A percentile compares a stretch with the other conserved stretches of the same genome.
These are phyloP conservation scores for Apiosordaria backusii DNA, from an alignment of 495 filamentous ascomycete genomes.

Conservation along the genomic window DNA sequence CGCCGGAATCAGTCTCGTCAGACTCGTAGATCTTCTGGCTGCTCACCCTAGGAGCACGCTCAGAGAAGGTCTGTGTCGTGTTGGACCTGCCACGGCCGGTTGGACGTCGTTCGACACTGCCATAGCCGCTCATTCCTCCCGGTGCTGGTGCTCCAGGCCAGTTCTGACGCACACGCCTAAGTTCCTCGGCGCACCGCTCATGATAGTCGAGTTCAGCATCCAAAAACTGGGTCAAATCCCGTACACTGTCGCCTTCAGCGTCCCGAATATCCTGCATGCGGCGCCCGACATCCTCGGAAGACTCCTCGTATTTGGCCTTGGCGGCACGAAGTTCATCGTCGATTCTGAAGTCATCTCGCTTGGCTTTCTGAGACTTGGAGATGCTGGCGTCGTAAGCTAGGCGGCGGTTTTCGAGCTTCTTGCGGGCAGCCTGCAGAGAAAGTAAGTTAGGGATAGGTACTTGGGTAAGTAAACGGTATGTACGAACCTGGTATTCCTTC, in stretches of 20 bases:
- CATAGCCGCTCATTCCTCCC: slow-evolving; percentile 16
- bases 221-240: slow-evolving; percentile 75
- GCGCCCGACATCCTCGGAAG: slow-evolving; percentile 85
- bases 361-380: slow-evolving; percentile 88
- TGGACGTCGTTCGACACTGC: slow-evolving; percentile 29
- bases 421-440: slow-evolving; percentile 64
- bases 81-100: slow-evolving; percentile 43
- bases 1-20: slow-evolving; percentile 33
- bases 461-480: no score
- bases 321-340: slow-evolving; percentile 90
- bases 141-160: slow-evolving; percentile 33
- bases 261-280: slow-evolving; percentile 98
- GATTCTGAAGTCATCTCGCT: slow-evolving; percentile 86
- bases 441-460: slow-evolving; percentile 16
- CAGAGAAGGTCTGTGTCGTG: slow-evolving; percentile 44
- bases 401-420: slow-evolving; percentile 90
- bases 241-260: slow-evolving; percentile 77
- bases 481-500: slow-evolving; percentile 85
- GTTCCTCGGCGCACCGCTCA: slow-evolving; percentile 78
- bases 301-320: slow-evolving; percentile 95
- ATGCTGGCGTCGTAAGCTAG: slow-evolving; percentile 89
- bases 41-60: slow-evolving; percentile 38
- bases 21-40: slow-evolving; percentile 35
- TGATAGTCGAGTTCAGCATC: slow-evolving; percentile 91
- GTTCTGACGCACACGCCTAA: slow-evolving; percentile 48